Percentiles rank a stretch among this genome's conserved stretches.
phyloP scores from a whole-genome alignment of 805 yeast species.

The Zygosaccharomyces gambellarensis region DNA sequence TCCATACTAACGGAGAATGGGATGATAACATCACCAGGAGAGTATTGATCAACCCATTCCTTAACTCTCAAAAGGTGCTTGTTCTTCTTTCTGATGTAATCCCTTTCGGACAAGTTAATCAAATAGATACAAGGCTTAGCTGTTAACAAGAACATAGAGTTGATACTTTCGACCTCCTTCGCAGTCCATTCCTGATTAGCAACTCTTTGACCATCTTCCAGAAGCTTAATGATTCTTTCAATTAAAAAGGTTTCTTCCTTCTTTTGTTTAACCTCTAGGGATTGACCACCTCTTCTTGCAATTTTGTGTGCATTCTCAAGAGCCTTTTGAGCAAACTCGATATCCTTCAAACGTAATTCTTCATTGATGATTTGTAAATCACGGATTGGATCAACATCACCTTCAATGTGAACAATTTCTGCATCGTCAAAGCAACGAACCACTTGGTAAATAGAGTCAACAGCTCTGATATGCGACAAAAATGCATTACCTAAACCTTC shows the following conservation, averaged over 20 bases:
- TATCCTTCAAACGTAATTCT: slow-evolving; percentile 93
- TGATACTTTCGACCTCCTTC: slow-evolving; percentile 88
- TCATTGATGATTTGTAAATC: slow-evolving; percentile 88
- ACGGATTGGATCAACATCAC: slow-evolving; percentile 92
- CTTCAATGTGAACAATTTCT: slow-evolving; percentile 94
- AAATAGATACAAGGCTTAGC: slow-evolving; percentile 95
- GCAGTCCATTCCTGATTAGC: slow-evolving; percentile 83
- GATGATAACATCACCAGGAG: slow-evolving; percentile 81
- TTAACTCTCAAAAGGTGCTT: slow-evolving; percentile 76
- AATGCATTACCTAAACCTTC: slow-evolving; percentile 98
- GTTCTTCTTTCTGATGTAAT: slow-evolving; percentile 82
- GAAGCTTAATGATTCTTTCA: slow-evolving; percentile 64
- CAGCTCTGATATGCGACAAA: slow-evolving; percentile 93
- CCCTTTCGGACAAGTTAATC: slow-evolving; percentile 84
- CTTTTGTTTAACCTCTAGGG: slow-evolving; percentile 82
- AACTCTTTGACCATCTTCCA: slow-evolving; percentile 83
- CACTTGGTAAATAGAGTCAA: slow-evolving; percentile 96
- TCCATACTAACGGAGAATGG: slow-evolving; percentile 92
- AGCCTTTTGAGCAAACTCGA: slow-evolving; percentile 86
- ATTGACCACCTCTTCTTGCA: slow-evolving; percentile 83
- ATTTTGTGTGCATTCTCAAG: slow-evolving; percentile 72
- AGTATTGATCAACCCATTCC: slow-evolving; percentile 71
- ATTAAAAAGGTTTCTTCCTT: slow-evolving; percentile 78
- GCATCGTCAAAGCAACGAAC: slow-evolving; percentile 98
- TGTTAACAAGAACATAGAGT: slow-evolving; percentile 78